Evolutionary conservation across 345 rosid species (phyloP).

Genomic region (Salix exigua): DNA sequence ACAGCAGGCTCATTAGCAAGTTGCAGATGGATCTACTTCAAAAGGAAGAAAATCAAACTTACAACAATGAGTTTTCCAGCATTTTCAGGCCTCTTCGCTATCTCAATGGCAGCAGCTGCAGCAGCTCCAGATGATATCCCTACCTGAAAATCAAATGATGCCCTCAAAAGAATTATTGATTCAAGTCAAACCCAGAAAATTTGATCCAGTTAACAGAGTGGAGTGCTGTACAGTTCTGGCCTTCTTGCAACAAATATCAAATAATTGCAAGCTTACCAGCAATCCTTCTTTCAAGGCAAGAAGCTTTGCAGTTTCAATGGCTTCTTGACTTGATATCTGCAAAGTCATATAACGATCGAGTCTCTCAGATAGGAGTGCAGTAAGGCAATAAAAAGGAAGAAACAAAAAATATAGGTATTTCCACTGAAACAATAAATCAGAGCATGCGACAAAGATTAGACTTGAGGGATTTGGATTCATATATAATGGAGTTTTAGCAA

Average conservation of each 20-base stretch:
- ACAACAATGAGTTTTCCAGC: conserved; percentile 67
- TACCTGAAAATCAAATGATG: conserved; percentile 31
- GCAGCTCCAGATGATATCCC: conserved; percentile 80
- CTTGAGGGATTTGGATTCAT: not conserved
- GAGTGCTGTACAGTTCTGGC: not conserved
- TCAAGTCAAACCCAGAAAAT: not conserved
- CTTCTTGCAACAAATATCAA: not conserved
- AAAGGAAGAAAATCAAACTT: conserved; percentile 23
- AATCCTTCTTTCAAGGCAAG: conserved; percentile 61
- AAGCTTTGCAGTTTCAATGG: conserved; percentile 49
- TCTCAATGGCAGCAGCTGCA: conserved; percentile 57
- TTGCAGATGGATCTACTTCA: not conserved
- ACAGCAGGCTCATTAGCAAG: not conserved
- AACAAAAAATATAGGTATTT: not conserved
- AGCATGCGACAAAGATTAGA: not conserved
- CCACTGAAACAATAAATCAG: not conserved
- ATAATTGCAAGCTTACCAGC: conserved; percentile 31
- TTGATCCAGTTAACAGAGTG: not conserved
- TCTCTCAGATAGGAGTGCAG: not conserved
- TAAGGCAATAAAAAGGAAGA: not conserved
- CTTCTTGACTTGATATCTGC: conserved; percentile 45
- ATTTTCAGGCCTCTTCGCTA: conserved; percentile 60
- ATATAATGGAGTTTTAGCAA: not conserved
- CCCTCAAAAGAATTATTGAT: not conserved
- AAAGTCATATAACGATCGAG: not conserved